Evolutionary conservation across 2,329 filamentous ascomycete species (phyloP).

Genomic region (Fusarium xyrophilum): DNA sequence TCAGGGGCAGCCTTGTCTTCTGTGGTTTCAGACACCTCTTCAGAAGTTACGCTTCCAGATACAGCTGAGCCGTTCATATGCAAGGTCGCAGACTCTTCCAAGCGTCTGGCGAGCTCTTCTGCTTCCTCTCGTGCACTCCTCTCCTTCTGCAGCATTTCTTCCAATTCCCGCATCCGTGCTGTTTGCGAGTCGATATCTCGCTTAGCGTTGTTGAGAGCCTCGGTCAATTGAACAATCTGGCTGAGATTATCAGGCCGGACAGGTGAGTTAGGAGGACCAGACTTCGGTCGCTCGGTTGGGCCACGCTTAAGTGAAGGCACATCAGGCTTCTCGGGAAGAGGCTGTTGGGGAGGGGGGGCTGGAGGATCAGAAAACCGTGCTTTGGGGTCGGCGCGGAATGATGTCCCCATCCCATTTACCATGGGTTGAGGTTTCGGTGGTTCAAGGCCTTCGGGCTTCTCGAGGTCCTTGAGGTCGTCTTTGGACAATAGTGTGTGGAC

Average conservation of each 20-base stretch:
- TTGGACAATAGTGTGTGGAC: slow-evolving; percentile 78
- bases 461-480: slow-evolving; percentile 67
- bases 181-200: slow-evolving; percentile 87
- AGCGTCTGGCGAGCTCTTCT: slow-evolving; percentile 77
- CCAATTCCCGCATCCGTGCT: slow-evolving; percentile 79
- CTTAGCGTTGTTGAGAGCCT: slow-evolving; percentile 82
- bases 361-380: slow-evolving; percentile 91
- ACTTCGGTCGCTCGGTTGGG: slow-evolving; percentile 77
- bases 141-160: slow-evolving; percentile 76
- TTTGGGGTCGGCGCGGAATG: slow-evolving; percentile 76
- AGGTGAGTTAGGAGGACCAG: slow-evolving; percentile 62
- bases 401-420: slow-evolving; percentile 59
- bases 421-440: slow-evolving; percentile 54
- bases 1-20: slow-evolving; percentile 30
- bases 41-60: slow-evolving; percentile 30
- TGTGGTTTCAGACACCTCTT: slow-evolving; percentile 19
- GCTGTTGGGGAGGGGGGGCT: slow-evolving; percentile 90
- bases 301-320: slow-evolving; percentile 75
- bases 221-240: slow-evolving; percentile 84
- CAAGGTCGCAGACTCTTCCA: slow-evolving; percentile 62
- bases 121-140: slow-evolving; percentile 81
- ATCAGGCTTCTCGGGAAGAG: slow-evolving; percentile 91
- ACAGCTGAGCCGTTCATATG: slow-evolving; percentile 43
- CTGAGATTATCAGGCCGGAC: slow-evolving; percentile 66
- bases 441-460: slow-evolving; percentile 59